A percentile compares a stretch with the other conserved stretches of the same genome.
Conservation (phyloP, 2,329 filamentous ascomycete species). For the Botrytis porri region DNA sequence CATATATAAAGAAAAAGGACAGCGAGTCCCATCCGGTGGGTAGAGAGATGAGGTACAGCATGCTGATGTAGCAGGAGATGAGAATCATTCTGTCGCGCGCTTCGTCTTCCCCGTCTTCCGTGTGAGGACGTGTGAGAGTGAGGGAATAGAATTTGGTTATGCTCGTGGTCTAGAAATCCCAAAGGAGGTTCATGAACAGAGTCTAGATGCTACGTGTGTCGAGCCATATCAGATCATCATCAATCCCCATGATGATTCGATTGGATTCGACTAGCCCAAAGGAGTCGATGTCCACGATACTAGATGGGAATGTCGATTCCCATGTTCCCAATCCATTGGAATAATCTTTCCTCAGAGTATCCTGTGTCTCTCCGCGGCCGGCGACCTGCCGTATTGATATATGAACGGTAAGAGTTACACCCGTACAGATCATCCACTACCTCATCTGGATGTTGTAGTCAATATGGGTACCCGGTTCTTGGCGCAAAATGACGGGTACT, state of each 20-base stretch:
- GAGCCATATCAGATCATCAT: background rate
- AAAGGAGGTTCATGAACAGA: background rate
- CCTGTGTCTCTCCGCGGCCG: conserved; percentile 4
- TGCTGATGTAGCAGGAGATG: conserved; percentile 3
- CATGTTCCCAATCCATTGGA: background rate
- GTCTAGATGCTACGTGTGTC: background rate
- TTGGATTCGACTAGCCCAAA: background rate
- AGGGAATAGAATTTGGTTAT: background rate
- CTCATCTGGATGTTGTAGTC: conserved; percentile 10
- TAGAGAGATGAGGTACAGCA: conserved; percentile 15
- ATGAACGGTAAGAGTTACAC: conserved; percentile 19
- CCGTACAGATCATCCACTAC: conserved; percentile 15
- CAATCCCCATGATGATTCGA: background rate
- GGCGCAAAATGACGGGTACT: conserved; percentile 15
- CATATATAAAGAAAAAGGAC: conserved; percentile 17
- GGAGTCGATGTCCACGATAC: background rate
- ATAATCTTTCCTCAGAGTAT: conserved; percentile 11
- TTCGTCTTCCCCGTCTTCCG: conserved; percentile 1
- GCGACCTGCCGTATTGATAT: conserved; percentile 19
- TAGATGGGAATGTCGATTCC: background rate
- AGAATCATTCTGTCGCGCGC: conserved; percentile 11
- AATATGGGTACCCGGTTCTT: conserved; percentile 20
- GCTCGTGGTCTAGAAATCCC: background rate
- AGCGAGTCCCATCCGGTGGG: conserved; percentile 16
- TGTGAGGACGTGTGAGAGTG: background rate